Base-by-base conservation (phyloP, 2,329 filamentous ascomycete genomes). In the Myriosclerotinia scirpicola region DNA sequence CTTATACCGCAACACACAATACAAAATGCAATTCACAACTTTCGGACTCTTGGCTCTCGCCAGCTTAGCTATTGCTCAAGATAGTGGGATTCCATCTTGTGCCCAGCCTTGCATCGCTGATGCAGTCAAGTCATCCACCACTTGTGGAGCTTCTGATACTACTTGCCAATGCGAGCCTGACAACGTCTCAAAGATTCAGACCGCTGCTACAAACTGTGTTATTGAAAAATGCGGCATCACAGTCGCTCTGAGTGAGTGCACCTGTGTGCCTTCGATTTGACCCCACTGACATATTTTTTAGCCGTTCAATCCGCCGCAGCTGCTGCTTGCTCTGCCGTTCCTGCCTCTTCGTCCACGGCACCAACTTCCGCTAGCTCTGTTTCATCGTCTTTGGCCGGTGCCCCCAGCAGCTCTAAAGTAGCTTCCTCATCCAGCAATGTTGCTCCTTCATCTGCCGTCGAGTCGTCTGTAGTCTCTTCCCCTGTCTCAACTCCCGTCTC, bases 121-220 rank as follows among this genome's bases (percentile, higher is more conserved):
- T 50, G 59, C 58, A n/a, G 52, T 63, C 11, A 55, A 38, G 26
- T 17, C 50, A 36, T 2, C 40, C 22, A 66, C 65, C 22, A 55
- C 56, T 38, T 66, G 65, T 52, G 55, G 54, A 48, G 26, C 34
- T 17, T 26, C 58, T 11, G 65, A 66, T 66, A 63, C 22, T 15
- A n/a, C 52, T 26, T 66, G 65, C 17, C 65, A 66, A 40, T 66
- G 65, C 36, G 1, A 50, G 20, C 5, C 50, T 34, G 65, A 54
- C 30, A 66, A 64, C 30, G 26, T 40, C n/a, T 36, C 40, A 17
- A 55, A 36, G 17, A 66, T 66, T 48, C 58, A 62, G 26, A 38
- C 14, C 5, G 65, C 50, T 48, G 65, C 65, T 64, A 63, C 56
- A 48, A 56, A 7, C 15, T 66, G 65, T 54, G 65, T 66, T 48